Evolutionary conservation across 2,329 filamentous ascomycete species (phyloP).

Genomic region (Ophiocordyceps unilateralis): DNA sequence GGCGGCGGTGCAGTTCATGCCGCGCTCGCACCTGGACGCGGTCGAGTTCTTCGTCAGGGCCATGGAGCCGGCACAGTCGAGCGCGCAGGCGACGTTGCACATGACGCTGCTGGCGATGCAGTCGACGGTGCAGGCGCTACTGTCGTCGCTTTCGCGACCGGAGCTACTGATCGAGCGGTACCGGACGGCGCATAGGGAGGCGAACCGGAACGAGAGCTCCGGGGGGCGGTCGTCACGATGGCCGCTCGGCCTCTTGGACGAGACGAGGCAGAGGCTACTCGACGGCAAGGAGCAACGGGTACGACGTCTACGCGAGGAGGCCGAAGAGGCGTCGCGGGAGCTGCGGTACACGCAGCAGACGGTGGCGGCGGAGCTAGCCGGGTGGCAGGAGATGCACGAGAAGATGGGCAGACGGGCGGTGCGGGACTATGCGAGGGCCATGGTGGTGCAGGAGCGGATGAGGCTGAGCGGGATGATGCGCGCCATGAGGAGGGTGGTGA

Average conservation of each 20-base stretch:
- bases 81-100: conserved; percentile 57
- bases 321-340: conserved; percentile 60
- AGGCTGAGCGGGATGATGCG: conserved; percentile 65
- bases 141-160: conserved; percentile 63
- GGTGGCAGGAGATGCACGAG: conserved; percentile 83
- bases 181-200: conserved; percentile 51
- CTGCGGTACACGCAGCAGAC: conserved; percentile 85
- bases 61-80: conserved; percentile 50
- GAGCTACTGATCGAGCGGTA: conserved; percentile 64
- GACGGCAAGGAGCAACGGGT: conserved; percentile 75
- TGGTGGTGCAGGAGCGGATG: conserved; percentile 66
- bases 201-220: conserved; percentile 62
- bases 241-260: conserved; percentile 71
- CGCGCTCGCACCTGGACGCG: conserved; percentile 47
- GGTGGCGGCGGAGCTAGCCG: conserved; percentile 77
- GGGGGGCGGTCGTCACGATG: conserved; percentile 60
- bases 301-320: conserved; percentile 49
- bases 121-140: conserved; percentile 65
- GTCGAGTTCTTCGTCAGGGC: conserved; percentile 55
- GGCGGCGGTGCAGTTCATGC: conserved; percentile 47
- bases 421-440: conserved; percentile 56
- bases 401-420: conserved; percentile 59
- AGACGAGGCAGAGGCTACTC: conserved; percentile 65
- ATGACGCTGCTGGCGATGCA: conserved; percentile 64
- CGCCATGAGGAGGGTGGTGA: conserved; percentile 51